Base-by-base conservation (phyloP, 805 yeast genomes). In the Starmerella sirachaensis region DNA sequence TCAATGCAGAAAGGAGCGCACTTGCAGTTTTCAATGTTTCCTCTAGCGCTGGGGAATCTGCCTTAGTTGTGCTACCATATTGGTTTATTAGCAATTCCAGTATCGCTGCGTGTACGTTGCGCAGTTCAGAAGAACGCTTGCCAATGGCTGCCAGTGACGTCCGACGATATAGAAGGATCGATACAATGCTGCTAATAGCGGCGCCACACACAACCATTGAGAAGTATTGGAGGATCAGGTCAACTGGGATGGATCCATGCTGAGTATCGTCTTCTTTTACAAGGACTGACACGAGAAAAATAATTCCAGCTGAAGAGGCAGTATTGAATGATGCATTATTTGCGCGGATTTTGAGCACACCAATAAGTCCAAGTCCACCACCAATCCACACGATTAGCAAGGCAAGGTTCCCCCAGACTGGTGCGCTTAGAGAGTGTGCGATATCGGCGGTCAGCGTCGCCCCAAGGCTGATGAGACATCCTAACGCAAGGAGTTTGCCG, bases 301-400 rank as follows among this genome's bases (percentile, higher is more conserved):
- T 79, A 6, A 81, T 73, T 1, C 86, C 81, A 33, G 81, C 60
- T 0, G 85, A 74, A 50, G 91, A 78, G 0, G 93, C 88, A 10
- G 88, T 80, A 49, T 78, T 79, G 58, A 81, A 82, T 0, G 80
- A 77, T 14, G 70, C 76, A 50, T 70, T 72, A 48, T 70, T 68
- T 37, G 81, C 71, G 42, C 69, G 65, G 50, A 76, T 83, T 46
- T 83, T 82, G 63, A 72, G 65, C 49, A 66, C 77, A 1, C 91
- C 78, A 20, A 83, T 68, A 12, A 69, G 45, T 0, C 91, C 91
- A 18, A 80, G 59, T 0, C 82, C 70, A 2, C 52, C 36, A 69
- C 75, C 48, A 66, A 70, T 27, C 66, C 64, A 58, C 6, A 59
- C 42, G 1, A 72, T 41, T 25, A 81, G 62, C 49, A 77, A 77